Conservation (phyloP, 1,284 basidiomycete species). For the Tylopilus orsonianus region DNA sequence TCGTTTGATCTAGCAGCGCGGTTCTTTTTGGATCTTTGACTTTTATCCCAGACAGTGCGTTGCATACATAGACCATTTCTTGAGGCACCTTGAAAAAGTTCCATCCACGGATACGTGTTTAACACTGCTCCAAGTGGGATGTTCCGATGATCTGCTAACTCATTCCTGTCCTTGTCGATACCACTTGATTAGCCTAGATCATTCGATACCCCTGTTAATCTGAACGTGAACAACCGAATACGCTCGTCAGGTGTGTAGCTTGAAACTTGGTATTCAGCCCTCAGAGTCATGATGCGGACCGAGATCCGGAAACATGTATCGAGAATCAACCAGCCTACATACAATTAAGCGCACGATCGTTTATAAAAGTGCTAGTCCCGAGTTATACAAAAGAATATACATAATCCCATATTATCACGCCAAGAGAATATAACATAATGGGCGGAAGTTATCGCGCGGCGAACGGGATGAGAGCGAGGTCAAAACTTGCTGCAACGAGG, state of each 20-base stretch:
- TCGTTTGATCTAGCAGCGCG: background rate
- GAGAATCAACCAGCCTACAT: slow-evolving; percentile 22
- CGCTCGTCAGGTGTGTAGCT: too few relatives aligned
- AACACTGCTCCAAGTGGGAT: too few relatives aligned
- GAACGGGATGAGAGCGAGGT: slow-evolving; percentile 7
- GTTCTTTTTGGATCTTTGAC: slow-evolving; percentile 4
- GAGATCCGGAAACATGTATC: background rate
- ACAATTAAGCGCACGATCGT: slow-evolving; percentile 23
- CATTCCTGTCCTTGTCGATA: too few relatives aligned
- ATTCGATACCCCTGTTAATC: too few relatives aligned
- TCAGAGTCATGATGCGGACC: background rate
- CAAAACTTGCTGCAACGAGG: slow-evolving; percentile 9
- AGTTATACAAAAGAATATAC: slow-evolving; percentile 36
- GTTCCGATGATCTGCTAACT: too few relatives aligned
- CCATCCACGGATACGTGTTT: too few relatives aligned
- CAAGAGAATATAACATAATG: slow-evolving; percentile 19
- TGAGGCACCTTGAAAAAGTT: too few relatives aligned
- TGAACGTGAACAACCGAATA: too few relatives aligned
- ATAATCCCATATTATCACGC: slow-evolving; percentile 33
- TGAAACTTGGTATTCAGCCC: background rate
- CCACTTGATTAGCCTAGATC: too few relatives aligned
- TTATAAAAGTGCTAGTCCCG: slow-evolving; percentile 27
- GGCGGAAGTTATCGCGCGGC: slow-evolving; percentile 24
- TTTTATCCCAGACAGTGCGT: background rate
- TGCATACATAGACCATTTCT: too few relatives aligned